Conservation (phyloP, 805 yeast genomes). For the Candida arabinofermentans region DNA sequence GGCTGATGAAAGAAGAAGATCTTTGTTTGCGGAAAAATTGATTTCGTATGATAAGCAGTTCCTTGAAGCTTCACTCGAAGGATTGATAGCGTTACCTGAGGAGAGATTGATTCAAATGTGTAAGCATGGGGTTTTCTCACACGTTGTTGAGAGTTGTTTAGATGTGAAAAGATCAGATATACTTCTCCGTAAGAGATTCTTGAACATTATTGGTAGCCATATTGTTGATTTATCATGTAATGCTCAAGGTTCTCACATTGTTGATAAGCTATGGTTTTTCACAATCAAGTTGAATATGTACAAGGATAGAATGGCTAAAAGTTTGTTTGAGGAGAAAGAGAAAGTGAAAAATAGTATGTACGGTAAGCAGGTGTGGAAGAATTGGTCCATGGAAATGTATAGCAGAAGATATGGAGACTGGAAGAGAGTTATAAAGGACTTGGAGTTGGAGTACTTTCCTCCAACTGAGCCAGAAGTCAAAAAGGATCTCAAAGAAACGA, state of each 20-base stretch:
- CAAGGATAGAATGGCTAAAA: slow-evolving; percentile 80
- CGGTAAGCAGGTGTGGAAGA: slow-evolving; percentile 92
- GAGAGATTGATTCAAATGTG: slow-evolving; percentile 71
- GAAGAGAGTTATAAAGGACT: slow-evolving; percentile 53
- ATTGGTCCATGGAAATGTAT: slow-evolving; percentile 86
- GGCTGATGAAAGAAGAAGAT: slow-evolving; percentile 78
- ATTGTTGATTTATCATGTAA: slow-evolving; percentile 67
- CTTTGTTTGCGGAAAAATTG: slow-evolving; percentile 69
- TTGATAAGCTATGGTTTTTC: slow-evolving; percentile 80
- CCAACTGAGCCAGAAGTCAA: slow-evolving; percentile 1
- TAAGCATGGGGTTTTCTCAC: slow-evolving; percentile 86
- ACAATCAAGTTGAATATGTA: slow-evolving; percentile 73
- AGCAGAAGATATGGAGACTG: slow-evolving; percentile 74
- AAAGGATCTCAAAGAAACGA: background rate
- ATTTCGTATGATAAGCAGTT: slow-evolving; percentile 64
- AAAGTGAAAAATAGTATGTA: slow-evolving; percentile 79
- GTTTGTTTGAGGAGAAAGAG: slow-evolving; percentile 53
- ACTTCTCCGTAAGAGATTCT: slow-evolving; percentile 56
- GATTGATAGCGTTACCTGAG: slow-evolving; percentile 55
- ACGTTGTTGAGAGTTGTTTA: slow-evolving; percentile 71
- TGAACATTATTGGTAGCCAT: slow-evolving; percentile 55
- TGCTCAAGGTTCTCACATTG: slow-evolving; percentile 87
- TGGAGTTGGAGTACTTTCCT: slow-evolving; percentile 1
- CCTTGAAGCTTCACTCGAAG: slow-evolving; percentile 53
- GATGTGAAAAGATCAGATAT: slow-evolving; percentile 41